Conservation (phyloP, 2,329 filamentous ascomycete genomes). For the Penicillium sp. region DNA sequence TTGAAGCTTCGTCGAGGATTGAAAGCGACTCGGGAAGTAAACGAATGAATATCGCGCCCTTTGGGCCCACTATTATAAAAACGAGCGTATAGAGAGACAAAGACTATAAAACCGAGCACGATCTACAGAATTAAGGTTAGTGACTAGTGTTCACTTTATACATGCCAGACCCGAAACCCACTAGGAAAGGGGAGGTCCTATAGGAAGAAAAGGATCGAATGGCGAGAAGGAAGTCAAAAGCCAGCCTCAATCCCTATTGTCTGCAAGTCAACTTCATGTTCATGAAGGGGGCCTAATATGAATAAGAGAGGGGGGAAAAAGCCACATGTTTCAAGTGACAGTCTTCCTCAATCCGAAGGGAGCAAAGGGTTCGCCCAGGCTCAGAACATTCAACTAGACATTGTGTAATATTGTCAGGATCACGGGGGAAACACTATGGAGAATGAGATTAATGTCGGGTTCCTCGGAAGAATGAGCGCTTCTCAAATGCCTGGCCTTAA, state of each 20-base stretch:
- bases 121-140: background rate
- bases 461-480: background rate
- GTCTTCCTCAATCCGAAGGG: background rate
- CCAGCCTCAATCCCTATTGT: background rate
- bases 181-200: too few species aligned
- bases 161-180: background rate
- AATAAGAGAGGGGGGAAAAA: background rate
- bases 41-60: background rate
- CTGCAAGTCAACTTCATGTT: too few species aligned
- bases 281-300: background rate
- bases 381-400: background rate
- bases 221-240: background rate
- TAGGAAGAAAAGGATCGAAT: background rate
- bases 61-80: background rate
- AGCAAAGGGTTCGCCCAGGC: background rate
- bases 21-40: background rate
- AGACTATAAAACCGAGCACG: background rate
- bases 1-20: background rate
- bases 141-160: background rate
- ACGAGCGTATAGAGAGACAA: background rate
- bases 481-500: background rate
- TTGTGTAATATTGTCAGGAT: background rate
- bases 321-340: conserved; percentile 14
- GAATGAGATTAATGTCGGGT: background rate
- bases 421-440: background rate